Evolutionary conservation across 441 rosid genomes (phyloP).

Genomic region (Macaranga tanarius): DNA sequence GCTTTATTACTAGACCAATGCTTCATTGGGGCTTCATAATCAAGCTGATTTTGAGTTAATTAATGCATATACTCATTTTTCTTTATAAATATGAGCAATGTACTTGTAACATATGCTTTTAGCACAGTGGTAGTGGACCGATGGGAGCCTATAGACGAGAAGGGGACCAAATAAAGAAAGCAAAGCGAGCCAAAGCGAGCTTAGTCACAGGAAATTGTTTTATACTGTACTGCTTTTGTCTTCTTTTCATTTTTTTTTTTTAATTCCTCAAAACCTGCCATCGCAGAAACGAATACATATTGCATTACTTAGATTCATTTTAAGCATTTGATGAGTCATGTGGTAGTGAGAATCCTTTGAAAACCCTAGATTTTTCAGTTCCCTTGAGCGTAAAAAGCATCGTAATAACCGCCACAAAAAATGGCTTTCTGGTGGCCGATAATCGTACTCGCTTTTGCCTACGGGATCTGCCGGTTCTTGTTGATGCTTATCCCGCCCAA

Average conservation of each 20-base stretch:
- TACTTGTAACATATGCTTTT: no score
- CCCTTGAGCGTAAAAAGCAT: not conserved
- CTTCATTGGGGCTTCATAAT: no score
- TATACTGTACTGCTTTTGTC: not conserved
- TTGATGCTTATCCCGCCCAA: constrained; percentile 84
- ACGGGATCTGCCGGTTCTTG: constrained; percentile 85
- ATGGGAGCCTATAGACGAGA: not conserved
- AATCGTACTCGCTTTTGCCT: constrained; percentile 79
- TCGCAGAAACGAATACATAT: not conserved
- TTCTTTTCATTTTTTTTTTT: constrained; percentile 4
- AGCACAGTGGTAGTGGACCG: not conserved
- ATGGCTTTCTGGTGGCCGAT: constrained; percentile 97
- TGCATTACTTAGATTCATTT: not conserved
- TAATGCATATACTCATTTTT: no score
- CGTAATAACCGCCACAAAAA: constrained; percentile 26
- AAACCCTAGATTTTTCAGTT: constrained; percentile 23
- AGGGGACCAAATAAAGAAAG: constrained; percentile 9
- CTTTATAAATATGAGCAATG: no score
- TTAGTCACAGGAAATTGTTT: no score
- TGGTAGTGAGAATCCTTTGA: not conserved
- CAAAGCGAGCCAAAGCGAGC: no score
- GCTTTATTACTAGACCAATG: no score
- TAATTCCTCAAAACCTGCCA: not conserved
- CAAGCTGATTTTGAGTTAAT: no score
- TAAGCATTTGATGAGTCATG: constrained; percentile 7